Percentiles rank a stretch among this genome's conserved stretches.
Evolutionary conservation across 164 flowering plant genomes (phyloP).

Genomic region (Sextonia rubra): DNA sequence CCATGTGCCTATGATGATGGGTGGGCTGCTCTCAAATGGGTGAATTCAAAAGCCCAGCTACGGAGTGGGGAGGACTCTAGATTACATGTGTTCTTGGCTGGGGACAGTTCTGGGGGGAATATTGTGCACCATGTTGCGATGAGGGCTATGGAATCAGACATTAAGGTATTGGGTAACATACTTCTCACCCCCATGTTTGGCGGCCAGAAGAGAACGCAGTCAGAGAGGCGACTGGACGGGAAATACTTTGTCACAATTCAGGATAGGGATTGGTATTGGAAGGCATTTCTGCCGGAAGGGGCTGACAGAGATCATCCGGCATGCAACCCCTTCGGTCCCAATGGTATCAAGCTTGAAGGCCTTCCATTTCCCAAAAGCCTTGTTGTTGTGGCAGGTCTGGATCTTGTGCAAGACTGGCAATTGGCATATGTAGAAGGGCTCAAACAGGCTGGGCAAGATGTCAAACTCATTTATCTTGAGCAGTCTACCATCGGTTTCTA

Average conservation of each 20-base stretch:
- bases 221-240: conserved; percentile 64
- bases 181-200: conserved; percentile 75
- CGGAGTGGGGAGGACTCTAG: conserved; percentile 50
- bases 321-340: conserved; percentile 74
- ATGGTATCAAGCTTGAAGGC: conserved; percentile 45
- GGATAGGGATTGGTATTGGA: conserved; percentile 86
- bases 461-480: conserved; percentile 62
- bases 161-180: conserved; percentile 55
- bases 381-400: conserved; percentile 77
- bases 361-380: conserved; percentile 67
- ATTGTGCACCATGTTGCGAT: conserved; percentile 62
- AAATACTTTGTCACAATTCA: conserved; percentile 59
- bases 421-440: conserved; percentile 66
- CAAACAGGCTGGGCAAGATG: conserved; percentile 48
- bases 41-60: conserved; percentile 61
- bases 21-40: conserved; percentile 74
- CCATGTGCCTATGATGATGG: conserved; percentile 92
- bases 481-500: conserved; percentile 85
- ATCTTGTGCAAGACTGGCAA: conserved; percentile 80
- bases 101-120: conserved; percentile 84
- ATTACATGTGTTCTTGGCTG: conserved; percentile 60
- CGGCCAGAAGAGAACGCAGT: conserved; percentile 67
- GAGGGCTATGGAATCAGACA: conserved; percentile 50
- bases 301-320: conserved; percentile 73
- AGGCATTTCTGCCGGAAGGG: conserved; percentile 78